phyloP scores from a whole-genome alignment of 1,284 basidiomycete species.

The Boletus semigastroideus region DNA sequence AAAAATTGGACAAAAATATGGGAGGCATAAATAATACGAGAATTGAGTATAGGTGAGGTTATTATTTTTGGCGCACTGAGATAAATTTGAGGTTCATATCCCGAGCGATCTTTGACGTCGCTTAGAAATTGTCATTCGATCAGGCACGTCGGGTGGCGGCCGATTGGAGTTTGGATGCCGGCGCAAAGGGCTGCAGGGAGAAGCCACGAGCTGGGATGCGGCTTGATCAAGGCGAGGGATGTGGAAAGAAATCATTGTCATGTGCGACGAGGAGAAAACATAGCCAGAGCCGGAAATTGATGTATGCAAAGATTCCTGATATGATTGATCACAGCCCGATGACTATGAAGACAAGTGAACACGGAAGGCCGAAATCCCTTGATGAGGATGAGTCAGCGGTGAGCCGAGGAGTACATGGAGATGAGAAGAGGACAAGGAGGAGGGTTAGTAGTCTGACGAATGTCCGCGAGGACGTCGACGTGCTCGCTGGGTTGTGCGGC shows the following conservation, averaged over 20 bases:
- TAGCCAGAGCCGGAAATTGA: not conserved
- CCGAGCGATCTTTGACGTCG: slow-evolving; percentile 27
- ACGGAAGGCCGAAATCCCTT: slow-evolving; percentile 20
- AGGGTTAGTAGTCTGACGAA: no score
- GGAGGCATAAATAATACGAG: slow-evolving; percentile 10
- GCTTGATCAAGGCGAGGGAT: not conserved
- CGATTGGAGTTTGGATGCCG: slow-evolving; percentile 7
- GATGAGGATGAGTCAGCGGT: slow-evolving; percentile 14
- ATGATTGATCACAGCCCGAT: slow-evolving; percentile 7
- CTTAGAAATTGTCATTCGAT: slow-evolving; percentile 25
- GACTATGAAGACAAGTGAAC: not conserved
- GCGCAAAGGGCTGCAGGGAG: not conserved
- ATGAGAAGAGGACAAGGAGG: slow-evolving; percentile 4
- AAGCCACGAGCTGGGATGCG: not conserved
- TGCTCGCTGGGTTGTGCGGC: slow-evolving; percentile 18
- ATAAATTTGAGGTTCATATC: slow-evolving; percentile 26
- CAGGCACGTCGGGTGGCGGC: slow-evolving; percentile 25
- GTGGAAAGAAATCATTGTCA: slow-evolving; percentile 2
- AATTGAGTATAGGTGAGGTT: slow-evolving; percentile 9
- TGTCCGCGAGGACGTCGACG: not conserved
- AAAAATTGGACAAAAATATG: slow-evolving; percentile 24
- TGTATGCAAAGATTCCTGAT: slow-evolving; percentile 13
- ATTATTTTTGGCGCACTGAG: slow-evolving; percentile 29
- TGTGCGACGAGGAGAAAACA: slow-evolving; percentile 7
- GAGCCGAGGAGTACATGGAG: slow-evolving; percentile 25